Evolutionary conservation across 306 rosid genomes (phyloP).

Genomic region (Coriaria nepalensis): DNA sequence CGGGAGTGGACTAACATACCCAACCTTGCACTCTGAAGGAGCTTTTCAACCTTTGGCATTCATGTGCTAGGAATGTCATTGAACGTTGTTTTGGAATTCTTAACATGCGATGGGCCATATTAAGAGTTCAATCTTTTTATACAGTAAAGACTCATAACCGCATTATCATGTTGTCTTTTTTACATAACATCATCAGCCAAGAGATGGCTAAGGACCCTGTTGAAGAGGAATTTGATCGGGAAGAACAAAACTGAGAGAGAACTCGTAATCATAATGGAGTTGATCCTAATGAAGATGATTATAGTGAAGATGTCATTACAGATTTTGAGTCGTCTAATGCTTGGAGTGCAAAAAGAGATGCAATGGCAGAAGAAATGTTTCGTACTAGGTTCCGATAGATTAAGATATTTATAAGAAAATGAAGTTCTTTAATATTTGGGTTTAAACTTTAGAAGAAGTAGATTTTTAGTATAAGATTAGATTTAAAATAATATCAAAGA

Average conservation of each 20-base stretch:
- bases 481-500: no score
- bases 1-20: neutral
- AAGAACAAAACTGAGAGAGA: no score
- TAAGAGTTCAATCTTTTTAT: neutral
- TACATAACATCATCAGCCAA: neutral
- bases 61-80: constrained; percentile 1
- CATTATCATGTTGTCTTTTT: neutral
- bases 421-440: no score
- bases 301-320: neutral
- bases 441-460: no score
- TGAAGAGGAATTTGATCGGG: neutral
- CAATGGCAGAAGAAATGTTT: neutral
- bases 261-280: no score
- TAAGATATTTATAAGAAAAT: no score
- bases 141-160: neutral
- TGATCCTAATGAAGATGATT: neutral
- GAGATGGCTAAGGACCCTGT: neutral
- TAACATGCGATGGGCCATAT: neutral
- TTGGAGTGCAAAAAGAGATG: neutral
- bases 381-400: no score
- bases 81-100: neutral
- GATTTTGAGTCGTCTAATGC: neutral
- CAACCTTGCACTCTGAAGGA: neutral
- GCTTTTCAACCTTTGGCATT: neutral
- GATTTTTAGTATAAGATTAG: no score